Evolutionary conservation across 1,284 basidiomycete genomes (phyloP).

Genomic region (Leucocoprinus gongylophorus): DNA sequence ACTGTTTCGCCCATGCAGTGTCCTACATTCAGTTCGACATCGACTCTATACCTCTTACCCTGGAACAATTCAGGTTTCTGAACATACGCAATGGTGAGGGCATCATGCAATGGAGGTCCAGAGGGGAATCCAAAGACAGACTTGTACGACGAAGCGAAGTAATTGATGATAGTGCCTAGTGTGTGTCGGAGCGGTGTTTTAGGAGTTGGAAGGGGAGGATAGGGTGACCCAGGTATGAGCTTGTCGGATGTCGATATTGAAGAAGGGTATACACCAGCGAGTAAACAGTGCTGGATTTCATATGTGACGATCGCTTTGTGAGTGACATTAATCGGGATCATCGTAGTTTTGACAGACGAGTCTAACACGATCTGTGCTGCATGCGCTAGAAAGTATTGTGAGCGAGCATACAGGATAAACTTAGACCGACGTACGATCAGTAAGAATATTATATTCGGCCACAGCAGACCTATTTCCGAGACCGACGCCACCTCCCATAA

Average conservation of each 20-base stretch:
- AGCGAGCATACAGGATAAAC: not conserved
- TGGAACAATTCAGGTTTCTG: constrained; percentile 57
- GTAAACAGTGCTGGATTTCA: constrained; percentile 44
- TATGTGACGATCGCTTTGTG: constrained; percentile 71
- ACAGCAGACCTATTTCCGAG: constrained; percentile 71
- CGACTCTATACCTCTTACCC: constrained; percentile 58
- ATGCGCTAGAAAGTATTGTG: constrained; percentile 44
- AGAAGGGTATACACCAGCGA: constrained; percentile 26
- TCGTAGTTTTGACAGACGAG: constrained; percentile 43
- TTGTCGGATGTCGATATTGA: not conserved
- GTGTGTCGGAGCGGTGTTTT: constrained; percentile 59
- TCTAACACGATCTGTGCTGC: constrained; percentile 73
- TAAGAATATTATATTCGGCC: constrained; percentile 80
- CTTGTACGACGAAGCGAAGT: constrained; percentile 64
- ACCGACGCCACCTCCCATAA: constrained; percentile 88
- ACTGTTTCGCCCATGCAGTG: constrained; percentile 69
- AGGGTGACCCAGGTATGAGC: constrained; percentile 2
- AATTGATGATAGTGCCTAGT: constrained; percentile 64
- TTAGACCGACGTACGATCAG: constrained; percentile 53
- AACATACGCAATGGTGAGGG: constrained; percentile 70
- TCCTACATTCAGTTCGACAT: constrained; percentile 61
- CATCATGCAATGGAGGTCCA: constrained; percentile 80
- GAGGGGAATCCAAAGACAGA: constrained; percentile 64
- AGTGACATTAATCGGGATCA: constrained; percentile 82
- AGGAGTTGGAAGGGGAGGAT: constrained; percentile 32